phyloP scores from a whole-genome alignment of 805 yeast species.

The Komagataella mondaviorum region DNA sequence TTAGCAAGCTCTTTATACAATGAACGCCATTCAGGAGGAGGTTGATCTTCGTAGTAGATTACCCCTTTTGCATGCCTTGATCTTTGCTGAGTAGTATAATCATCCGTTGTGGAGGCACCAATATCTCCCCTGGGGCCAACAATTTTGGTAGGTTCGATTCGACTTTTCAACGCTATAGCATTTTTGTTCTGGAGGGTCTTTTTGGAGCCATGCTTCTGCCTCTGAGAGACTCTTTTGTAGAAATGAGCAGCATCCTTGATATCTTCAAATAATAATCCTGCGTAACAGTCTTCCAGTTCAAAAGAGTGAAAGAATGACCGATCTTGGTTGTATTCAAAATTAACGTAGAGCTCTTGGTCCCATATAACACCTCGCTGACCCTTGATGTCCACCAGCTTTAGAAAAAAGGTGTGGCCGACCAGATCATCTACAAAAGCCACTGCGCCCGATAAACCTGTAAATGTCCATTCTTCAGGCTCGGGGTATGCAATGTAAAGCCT shows the following conservation, averaged over 20 bases:
- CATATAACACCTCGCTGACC: conserved; percentile 83
- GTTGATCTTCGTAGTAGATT: conserved; percentile 61
- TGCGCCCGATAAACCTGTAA: conserved; percentile 86
- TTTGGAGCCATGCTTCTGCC: conserved; percentile 78
- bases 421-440: conserved; percentile 77
- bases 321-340: conserved; percentile 86
- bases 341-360: conserved; percentile 92
- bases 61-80: conserved; percentile 42
- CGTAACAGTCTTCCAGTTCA: conserved; percentile 82
- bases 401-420: conserved; percentile 87
- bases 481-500: conserved; percentile 86
- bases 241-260: conserved; percentile 79
- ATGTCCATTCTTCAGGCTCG: conserved; percentile 65
- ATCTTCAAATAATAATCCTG: conserved; percentile 84
- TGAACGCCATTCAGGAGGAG: conserved; percentile 77
- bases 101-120: conserved; percentile 11
- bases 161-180: conserved; percentile 68
- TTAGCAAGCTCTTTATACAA: conserved; percentile 59
- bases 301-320: conserved; percentile 90
- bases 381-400: conserved; percentile 74
- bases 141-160: conserved; percentile 17
- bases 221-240: conserved; percentile 56
- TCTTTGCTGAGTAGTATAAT: conserved; percentile 38
- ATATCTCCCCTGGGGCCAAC: conserved; percentile 59
- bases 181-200: conserved; percentile 77